Evolutionary conservation across 2,329 filamentous ascomycete species (phyloP), one percentile per base, ranked within the genome.

Genomic region (Penicillium decumbens): DNA sequence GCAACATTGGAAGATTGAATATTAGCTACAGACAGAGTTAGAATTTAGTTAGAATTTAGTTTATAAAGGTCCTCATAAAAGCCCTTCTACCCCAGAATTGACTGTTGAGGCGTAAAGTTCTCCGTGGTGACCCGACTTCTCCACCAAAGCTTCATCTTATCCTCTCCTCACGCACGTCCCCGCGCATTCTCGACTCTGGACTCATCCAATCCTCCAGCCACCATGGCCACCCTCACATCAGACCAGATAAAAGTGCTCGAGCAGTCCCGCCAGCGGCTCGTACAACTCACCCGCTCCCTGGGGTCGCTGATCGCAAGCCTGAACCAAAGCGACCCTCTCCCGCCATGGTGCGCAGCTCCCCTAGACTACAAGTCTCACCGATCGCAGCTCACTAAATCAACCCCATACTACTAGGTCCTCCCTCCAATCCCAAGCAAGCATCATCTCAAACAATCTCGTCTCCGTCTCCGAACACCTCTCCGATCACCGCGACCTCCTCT

Each of bases 401-500:
- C 12, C 27, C 15, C 23, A 24, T n/a, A 18, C 4, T 10, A 6
- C 8, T 32, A 89, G 87, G 62, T 78, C 82, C 40, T 88, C 85
- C 12, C 77, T 91, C 41, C 84, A 89, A 66, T 81, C 82, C n/a
- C 85, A 84, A 41, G 79, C 84, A 38, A 78, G 80, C 55, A 88
- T 90, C 65, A 80, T 90, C 45, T 83, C 85, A 57, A 80, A 80
- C 57, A 88, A 88, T 66, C 79, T 93, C 33, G 74, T 79, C 54
- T 81, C 80, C 23, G 77, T 92, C 51, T 80, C 84, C 50, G 77
- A 83, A 33, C 79, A 83, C 60, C 75, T 89, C 41, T 77, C 77
- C 55, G 79, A 84, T 46, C 80, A 91, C 62, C 74, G 80, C 35
- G 79, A 84, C 37, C 78, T 89, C 40, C 82, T 95, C 54, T 78